Base-by-base conservation (phyloP, 306 rosid species). In the Lathyrus tuberosus region DNA sequence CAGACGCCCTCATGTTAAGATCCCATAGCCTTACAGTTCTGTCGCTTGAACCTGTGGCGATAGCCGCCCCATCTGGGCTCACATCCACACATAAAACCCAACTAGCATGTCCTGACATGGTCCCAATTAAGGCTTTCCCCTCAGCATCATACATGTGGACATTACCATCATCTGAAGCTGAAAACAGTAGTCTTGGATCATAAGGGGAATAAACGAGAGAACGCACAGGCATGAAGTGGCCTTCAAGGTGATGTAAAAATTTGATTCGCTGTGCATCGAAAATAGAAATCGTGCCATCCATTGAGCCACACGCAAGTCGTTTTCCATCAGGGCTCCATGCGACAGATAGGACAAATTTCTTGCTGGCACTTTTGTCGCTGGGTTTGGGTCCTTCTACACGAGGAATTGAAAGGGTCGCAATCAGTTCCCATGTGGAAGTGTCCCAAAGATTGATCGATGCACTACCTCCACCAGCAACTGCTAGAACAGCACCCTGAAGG, bases 381-480 rank as follows among this genome's bases (percentile, higher is more conserved):
- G 99, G 95, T 78, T 91, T 94, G 63, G 88, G 51, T 44, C 95
- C 94, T 74, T 91, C 99, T 10, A 90, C 91, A 43, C 95, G 95
- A 62, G 99, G 99, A 85, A 95, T 84, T 10, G 87, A 85, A 57
- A 95, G 69, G 56, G 95, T 91, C 49, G 87, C 89, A 80, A 86
- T 53, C 67, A 82, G 74, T 44, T 80, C 76, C 99, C 99, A 95
- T 3, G 99, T 75, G 77, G 73, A 74, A 9, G 99, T 95, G 81
- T 91, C 97, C 99, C 99, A 95, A 37, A 95, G 86, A 80, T 91
- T 95, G 69, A 95, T 85, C 0, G 99, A 95, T 28, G 96, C 97
- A 63, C 99, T 95, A 42, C 96, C 90, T 70, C 99, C 99, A 8
- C 99, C 97, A 37, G 99, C 99, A 69, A 85, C 99, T n/a, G 99